Base-by-base conservation (phyloP, 495 filamentous ascomycete genomes). In the Lichenothelia convexa region DNA sequence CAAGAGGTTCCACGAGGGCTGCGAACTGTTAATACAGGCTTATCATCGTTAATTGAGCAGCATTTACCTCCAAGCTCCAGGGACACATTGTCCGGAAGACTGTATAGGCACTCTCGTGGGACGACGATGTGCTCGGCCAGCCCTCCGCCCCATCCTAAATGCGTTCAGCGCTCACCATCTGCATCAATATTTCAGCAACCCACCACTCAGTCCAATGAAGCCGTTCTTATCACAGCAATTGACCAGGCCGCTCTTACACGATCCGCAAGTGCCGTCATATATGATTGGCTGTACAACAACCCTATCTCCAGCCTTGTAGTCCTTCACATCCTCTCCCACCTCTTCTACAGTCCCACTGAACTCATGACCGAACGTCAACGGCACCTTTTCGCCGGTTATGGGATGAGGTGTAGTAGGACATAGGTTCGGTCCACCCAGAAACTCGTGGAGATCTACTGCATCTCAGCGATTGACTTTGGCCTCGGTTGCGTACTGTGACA, bases 341-440 rank as follows among this genome's bases (percentile, higher is more conserved):
- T 76, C 72, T 34, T 72, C 62, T 13, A 78, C 55, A 0, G 54
- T 59, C 4, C 71, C 73, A 27, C 59, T 64, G 49, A 77, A 73
- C 39, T 76, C 73, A 43, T 78, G 73, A 15, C 74, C 74, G 20
- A 76, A 56, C 0, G 66, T 70, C 5, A 73, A 46, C 3, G 73
- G 73, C 8, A 69, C 56, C 21, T 57, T 56, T 35, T 63, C 64
- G 19, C 63, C 60, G 4, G 73, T 75, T 23, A 75, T 57, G 0
- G 65, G 63, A 48, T 78, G 73, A 1, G 70, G 71, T 9, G 48
- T 54, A 6, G 54, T 58, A 4, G 71, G 72, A n/a, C 65, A 60
- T 13, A 67, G 48, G n/a, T 50, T 61, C 16, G 67, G 65, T 2
- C 71, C 71, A 18, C 58, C 53, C 8, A 69, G 49, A 43, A 70